Conservation (phyloP, 768 basidiomycete genomes). For the Gloeostereum incarnatum region DNA sequence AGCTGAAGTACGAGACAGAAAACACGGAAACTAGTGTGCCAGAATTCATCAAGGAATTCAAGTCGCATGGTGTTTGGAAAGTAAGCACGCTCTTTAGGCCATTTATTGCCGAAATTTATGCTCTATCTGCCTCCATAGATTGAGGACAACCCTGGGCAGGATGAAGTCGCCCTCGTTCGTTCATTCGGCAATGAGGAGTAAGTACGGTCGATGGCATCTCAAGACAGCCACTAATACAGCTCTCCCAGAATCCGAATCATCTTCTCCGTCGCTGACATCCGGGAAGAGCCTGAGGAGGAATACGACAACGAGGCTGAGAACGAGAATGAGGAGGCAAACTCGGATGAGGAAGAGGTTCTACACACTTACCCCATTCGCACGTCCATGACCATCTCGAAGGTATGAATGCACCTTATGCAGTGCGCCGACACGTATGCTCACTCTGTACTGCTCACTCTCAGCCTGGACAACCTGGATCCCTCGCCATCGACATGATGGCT, state of each 20-base stretch:
- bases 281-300: slow-evolving; percentile 29
- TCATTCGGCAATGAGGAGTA: slow-evolving; percentile 89
- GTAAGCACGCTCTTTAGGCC: slow-evolving; percentile 30
- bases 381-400: slow-evolving; percentile 83
- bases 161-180: slow-evolving; percentile 76
- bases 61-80: slow-evolving; percentile 67
- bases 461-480: slow-evolving; percentile 48
- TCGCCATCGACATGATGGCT: slow-evolving; percentile 71
- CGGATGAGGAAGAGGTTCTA: slow-evolving; percentile 25
- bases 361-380: slow-evolving; percentile 65
- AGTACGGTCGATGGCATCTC: too few species aligned
- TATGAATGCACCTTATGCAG: slow-evolving; percentile 13
- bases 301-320: slow-evolving; percentile 19
- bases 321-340: slow-evolving; percentile 26
- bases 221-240: too few species aligned
- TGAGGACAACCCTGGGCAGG: slow-evolving; percentile 58
- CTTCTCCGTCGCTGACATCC: slow-evolving; percentile 89
- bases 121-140: slow-evolving; percentile 33
- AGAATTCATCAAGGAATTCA: slow-evolving; percentile 73
- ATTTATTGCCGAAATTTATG: not conserved
- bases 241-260: slow-evolving; percentile 84
- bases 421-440: slow-evolving; percentile 1
- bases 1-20: slow-evolving; percentile 82
- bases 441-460: slow-evolving; percentile 14
- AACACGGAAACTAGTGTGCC: slow-evolving; percentile 36